Conservation (phyloP, 176 grass and related monocot species). For the Poa pratensis region DNA sequence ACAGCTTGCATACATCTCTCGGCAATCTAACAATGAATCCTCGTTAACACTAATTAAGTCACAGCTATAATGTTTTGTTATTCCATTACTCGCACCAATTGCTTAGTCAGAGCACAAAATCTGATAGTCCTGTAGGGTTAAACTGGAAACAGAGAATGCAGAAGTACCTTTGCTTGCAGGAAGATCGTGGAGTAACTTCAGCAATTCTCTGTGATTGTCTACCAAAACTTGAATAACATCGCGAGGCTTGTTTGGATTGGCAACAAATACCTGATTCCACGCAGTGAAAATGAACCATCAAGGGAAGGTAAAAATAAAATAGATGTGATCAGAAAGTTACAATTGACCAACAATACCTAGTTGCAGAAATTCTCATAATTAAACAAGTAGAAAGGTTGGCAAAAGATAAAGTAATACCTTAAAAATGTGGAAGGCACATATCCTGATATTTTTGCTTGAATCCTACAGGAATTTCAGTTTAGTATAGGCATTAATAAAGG, state of each 20-base stretch:
- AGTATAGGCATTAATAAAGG: slow-evolving; percentile 35
- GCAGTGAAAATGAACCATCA: slow-evolving; percentile 29
- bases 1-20: background rate
- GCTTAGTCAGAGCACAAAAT: slow-evolving; percentile 8
- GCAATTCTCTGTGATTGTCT: slow-evolving; percentile 76
- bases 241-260: slow-evolving; percentile 92
- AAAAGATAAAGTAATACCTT: slow-evolving; percentile 67
- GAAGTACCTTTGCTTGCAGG: slow-evolving; percentile 76
- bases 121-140: slow-evolving; percentile 11
- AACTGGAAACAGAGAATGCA: slow-evolving; percentile 9
- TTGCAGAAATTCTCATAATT: background rate
- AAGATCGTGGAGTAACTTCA: slow-evolving; percentile 81
- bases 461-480: slow-evolving; percentile 58
- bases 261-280: slow-evolving; percentile 84
- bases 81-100: slow-evolving; percentile 26
- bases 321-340: background rate
- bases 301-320: slow-evolving; percentile 38
- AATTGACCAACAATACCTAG: slow-evolving; percentile 1
- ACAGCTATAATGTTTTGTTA: background rate
- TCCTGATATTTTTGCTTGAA: slow-evolving; percentile 99
- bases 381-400: background rate
- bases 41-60: slow-evolving; percentile 1
- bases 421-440: slow-evolving; percentile 96
- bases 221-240: slow-evolving; percentile 74
- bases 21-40: slow-evolving; percentile 15